Conservation (phyloP, 2,329 filamentous ascomycete species). For the Aspergillus ruber region DNA sequence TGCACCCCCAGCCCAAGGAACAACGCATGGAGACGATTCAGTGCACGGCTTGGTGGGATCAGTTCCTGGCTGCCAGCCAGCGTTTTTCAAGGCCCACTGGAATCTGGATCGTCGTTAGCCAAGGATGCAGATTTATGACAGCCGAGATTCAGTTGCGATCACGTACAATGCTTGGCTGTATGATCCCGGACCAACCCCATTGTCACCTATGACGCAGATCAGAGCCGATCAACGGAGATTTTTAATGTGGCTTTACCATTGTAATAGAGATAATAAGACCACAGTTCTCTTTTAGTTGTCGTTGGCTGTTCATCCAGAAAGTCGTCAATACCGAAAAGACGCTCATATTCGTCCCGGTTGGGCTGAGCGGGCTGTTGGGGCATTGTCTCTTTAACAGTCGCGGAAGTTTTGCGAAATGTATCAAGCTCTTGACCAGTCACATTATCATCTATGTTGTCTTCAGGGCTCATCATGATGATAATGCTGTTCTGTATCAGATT, state of each 20-base stretch:
- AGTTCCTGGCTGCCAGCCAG: slow-evolving; percentile 34
- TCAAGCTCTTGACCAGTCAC: not conserved
- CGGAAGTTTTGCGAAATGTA: not conserved
- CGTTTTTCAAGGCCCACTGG: slow-evolving; percentile 34
- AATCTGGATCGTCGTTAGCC: slow-evolving; percentile 21
- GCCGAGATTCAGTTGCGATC: not conserved
- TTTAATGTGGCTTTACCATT: slow-evolving; percentile 22
- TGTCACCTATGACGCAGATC: slow-evolving; percentile 25
- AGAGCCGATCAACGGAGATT: not conserved
- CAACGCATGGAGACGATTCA: slow-evolving; percentile 31
- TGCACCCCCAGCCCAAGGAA: slow-evolving; percentile 34
- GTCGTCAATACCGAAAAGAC: slow-evolving; percentile 32
- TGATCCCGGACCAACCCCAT: slow-evolving; percentile 37
- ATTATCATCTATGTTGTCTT: not conserved
- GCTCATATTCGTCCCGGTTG: slow-evolving; percentile 26
- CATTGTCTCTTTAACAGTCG: slow-evolving; percentile 1
- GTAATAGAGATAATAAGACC: slow-evolving; percentile 42
- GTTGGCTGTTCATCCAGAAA: slow-evolving; percentile 32
- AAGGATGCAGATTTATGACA: not conserved
- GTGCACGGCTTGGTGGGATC: slow-evolving; percentile 25
- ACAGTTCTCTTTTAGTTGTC: slow-evolving; percentile 36
- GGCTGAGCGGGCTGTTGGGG: slow-evolving; percentile 12
- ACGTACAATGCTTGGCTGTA: slow-evolving; percentile 36
- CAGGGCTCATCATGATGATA: not conserved
- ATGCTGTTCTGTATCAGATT: not conserved